Evolutionary conservation across 306 rosid species (phyloP).

Genomic region (Parietaria judaica): DNA sequence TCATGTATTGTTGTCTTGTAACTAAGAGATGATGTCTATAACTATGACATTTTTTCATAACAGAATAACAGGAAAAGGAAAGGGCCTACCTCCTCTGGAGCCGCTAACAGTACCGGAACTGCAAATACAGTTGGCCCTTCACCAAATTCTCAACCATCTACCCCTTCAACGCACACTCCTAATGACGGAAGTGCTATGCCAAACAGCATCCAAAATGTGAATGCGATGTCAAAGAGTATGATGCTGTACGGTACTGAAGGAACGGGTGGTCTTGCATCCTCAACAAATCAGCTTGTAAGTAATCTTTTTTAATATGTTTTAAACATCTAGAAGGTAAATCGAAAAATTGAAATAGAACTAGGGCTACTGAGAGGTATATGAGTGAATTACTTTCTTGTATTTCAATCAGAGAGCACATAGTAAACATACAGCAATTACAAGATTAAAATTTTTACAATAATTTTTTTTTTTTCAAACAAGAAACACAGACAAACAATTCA

Average conservation of each 20-base stretch:
- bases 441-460: too few species aligned
- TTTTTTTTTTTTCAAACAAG: too few species aligned
- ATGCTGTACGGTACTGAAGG: constrained; percentile 68
- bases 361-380: too few species aligned
- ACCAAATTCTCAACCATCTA: constrained; percentile 88
- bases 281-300: constrained; percentile 88
- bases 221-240: constrained; percentile 55
- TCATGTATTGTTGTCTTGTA: neutral
- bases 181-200: constrained; percentile 69
- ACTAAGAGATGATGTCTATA: neutral
- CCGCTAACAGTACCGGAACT: constrained; percentile 95
- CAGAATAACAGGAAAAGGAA: constrained; percentile 80
- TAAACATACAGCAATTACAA: too few species aligned
- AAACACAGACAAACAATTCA: too few species aligned
- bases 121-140: constrained; percentile 89
- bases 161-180: constrained; percentile 94
- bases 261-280: constrained; percentile 77
- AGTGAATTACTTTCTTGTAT: too few species aligned
- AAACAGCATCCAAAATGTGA: constrained; percentile 62
- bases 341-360: too few species aligned
- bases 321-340: too few species aligned
- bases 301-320: constrained; percentile 6
- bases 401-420: too few species aligned
- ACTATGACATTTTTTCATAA: constrained; percentile 15
- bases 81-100: constrained; percentile 89